Evolutionary conservation across 352 stramenopile species (phyloP), one percentile per base, ranked within the genome.

Genomic region (Phytopythium litorale): DNA sequence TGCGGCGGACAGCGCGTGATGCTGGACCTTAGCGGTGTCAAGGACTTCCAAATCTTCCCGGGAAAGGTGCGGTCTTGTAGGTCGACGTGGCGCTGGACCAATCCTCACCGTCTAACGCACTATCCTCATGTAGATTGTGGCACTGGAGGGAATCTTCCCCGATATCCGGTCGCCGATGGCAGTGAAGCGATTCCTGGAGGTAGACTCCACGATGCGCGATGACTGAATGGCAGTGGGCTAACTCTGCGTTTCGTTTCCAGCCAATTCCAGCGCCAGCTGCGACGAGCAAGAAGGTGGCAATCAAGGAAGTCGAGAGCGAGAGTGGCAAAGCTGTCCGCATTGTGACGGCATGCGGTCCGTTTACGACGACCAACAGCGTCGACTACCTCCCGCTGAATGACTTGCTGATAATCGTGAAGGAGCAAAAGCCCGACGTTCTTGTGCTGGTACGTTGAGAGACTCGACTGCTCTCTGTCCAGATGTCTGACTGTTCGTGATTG

Each of bases 351-450:
- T 94, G 86, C 48, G 97, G 97, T 1, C 97, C 97, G 6, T 99
- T 98, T 74, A 98, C 96, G 2, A 98, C 96, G 6, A 86, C 75
- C 21, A 89, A 96, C 68, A 97, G 98, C 71, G 86, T 99, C 19
- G 75, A 97, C 30, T 99, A 98, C 70, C 70, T 97, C 43, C 97
- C 97, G 13, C 77, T 99, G 50, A 84, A 96, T 46, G 97, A 99
- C 78, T 73, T 99, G 4, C 68, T 99, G 19, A 75, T 81, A 28
- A 75, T 92, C 30, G 73, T 80, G 7, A 79, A 81, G 9, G 73
- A 91, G 61, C 76, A 96, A 32, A 89, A 89, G 58, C 96, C 97
- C 1, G 92, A 99, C 72, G 93, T 99, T 23, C 82, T 99, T 16
- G 76, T 99, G 54, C 71, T 99, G 25, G 86, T 94, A 71, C 40